Base-by-base conservation (phyloP, 345 rosid species). In the Ricinus communis region DNA sequence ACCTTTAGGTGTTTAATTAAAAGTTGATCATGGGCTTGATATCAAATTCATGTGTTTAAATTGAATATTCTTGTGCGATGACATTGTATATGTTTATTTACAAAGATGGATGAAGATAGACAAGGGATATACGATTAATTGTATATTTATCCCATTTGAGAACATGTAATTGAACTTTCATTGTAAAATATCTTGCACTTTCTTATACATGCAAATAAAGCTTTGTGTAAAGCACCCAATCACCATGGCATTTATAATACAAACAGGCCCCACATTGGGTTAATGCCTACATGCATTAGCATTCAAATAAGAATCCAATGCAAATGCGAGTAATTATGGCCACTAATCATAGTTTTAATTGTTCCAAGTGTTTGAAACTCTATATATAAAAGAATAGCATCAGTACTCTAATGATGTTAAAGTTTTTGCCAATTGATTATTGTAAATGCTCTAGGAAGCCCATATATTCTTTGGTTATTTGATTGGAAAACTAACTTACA, bases 281-380 rank as follows among this genome's bases (percentile, higher is more conserved):
- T 28, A 77, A 30, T 56, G 78, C 51, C 69, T 63, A n/a, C n/a
- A 38, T 63, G 65, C 27, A 40, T 70, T 66, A 57, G 55, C 50
- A 51, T 30, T 68, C n/a, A 60, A 24, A 53, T 4, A 46, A 74
- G 85, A 69, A 81, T 79, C 87, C 83, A 36, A 79, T 41, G 80
- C 58, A 41, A 50, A 38, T n/a, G 24, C 8, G 19, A 28, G 45
- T 38, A 19, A 60, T 27, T 38, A 13, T 51, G 60, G 66, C 61
- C 62, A 49, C 52, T 25, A 30, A 40, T 67, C 54, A 27, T 18
- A 10, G 45, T 51, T 30, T 40, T 27, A 28, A 9, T 6, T 43
- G 46, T 51, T 57, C 62, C 10, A 30, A 68, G 62, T 14, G 47
- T 61, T 40, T 74, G 68, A 40, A 38, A 47, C 47, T 21, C 53